Base-by-base conservation (phyloP, 306 rosid genomes). In the Dicorynia guianensis region DNA sequence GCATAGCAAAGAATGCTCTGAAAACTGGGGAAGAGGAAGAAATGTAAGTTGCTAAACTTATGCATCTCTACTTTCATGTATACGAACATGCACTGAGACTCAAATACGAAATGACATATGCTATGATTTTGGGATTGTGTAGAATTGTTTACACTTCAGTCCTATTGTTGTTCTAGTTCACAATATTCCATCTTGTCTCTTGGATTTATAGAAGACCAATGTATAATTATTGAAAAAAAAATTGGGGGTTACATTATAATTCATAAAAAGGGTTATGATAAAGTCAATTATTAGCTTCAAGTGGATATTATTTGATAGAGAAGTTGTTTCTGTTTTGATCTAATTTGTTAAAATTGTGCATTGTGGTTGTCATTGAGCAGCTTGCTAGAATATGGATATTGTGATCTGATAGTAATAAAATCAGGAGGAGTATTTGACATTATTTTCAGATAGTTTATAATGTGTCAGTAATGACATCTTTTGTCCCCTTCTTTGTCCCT, bases 11-110 rank as follows among this genome's bases (percentile, higher is more conserved):
- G 84, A 79, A 96, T 81, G 99, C 99, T 66, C 91, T 96, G 71
- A 90, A 90, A 84, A 96, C 91, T 72, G 99, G 98, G 52, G 97
- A 92, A 80, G 99, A 96, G 75, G 99, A 96, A 76, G 99, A 96
- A 75, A 85, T 96, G 99, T 96, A 90, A 96, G 98, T 87, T 74
- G 65, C 74, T 60, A 65, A 55, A 63, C 55, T 38, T 25, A 25
- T 54, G 43, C 39, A 52, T 55, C 47, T 70, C 79, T 57, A 76
- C 47, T 72, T 69, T 76, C 18, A 64, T 75, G 44, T 67, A 25
- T 75, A 11, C 50, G 55, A 20, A 42, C 43, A 47, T 36, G 38
- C 57, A 44, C 47, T 30, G 38, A 8, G 47, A 56, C 67, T 76
- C 59, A 30, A 38, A 58, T 59, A 47, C 57, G 25, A 3, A 5